These are phyloP conservation scores for Amniculicola lignicola DNA, from an alignment of 495 filamentous ascomycete genomes.

Conservation along the genomic window DNA sequence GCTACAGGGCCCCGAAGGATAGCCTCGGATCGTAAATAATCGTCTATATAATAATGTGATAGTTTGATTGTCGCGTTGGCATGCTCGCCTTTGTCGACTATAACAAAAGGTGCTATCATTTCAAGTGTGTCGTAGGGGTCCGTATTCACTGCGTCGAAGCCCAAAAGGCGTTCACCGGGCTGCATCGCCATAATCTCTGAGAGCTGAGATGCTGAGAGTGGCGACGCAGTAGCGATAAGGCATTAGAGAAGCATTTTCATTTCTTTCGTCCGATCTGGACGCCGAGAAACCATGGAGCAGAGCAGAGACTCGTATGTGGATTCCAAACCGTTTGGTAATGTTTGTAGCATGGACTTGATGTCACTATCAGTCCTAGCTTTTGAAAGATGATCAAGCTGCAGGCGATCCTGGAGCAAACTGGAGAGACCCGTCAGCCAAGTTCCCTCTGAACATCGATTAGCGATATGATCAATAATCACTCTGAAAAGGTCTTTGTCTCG, in stretches of 20 bases:
- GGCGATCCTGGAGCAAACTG: constrained; percentile 1
- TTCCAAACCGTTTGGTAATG: constrained; percentile 3
- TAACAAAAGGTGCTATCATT: constrained; percentile 1
- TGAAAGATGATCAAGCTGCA: constrained; percentile 6
- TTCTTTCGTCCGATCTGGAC: neutral
- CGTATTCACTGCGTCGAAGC: neutral
- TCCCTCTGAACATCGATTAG: neutral
- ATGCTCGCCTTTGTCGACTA: neutral
- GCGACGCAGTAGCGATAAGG: neutral
- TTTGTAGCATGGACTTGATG: neutral
- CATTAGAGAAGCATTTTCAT: constrained; percentile 3
- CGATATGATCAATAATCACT: neutral
- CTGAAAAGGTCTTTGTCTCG: neutral
- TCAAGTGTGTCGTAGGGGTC: constrained; percentile 10
- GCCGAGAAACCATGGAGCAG: neutral
- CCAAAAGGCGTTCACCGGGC: neutral
- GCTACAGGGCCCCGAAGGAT: neutral
- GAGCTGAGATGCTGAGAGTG: neutral
- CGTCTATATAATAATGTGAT: constrained; percentile 1
- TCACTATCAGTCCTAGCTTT: neutral
- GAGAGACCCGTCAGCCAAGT: neutral
- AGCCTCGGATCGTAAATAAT: neutral
- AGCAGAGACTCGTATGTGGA: constrained; percentile 1
- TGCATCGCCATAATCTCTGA: constrained; percentile 4
- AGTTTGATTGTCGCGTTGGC: neutral